phyloP scores from a whole-genome alignment of 148 eudicot species.

The Hydrangea macrophylla region DNA sequence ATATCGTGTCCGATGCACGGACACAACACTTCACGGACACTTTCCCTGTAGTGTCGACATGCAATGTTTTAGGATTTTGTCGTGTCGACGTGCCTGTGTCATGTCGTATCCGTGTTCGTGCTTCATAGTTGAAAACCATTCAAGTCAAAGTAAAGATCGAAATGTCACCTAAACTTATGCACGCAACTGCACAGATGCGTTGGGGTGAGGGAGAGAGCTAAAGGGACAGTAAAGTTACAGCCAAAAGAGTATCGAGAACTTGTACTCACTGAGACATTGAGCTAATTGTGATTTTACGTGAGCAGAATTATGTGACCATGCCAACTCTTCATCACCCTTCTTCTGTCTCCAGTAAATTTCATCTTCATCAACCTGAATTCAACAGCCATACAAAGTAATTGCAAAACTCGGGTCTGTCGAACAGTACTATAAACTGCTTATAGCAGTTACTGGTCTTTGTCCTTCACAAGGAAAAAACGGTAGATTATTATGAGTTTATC shows the following conservation, averaged over 20 bases:
- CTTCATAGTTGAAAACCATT: no score
- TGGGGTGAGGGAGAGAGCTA: neutral
- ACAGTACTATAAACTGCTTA: neutral
- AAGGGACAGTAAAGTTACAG: neutral
- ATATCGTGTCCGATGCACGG: no score
- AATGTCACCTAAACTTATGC: neutral
- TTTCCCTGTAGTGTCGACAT: no score
- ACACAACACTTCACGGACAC: no score
- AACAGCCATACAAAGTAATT: slow-evolving; percentile 8
- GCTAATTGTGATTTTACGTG: slow-evolving; percentile 47
- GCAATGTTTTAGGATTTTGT: no score
- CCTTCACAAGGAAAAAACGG: neutral
- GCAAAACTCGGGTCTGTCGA: neutral
- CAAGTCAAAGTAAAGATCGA: no score
- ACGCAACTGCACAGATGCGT: neutral
- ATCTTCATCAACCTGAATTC: slow-evolving; percentile 70
- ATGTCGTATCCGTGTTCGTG: no score
- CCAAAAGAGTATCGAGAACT: slow-evolving; percentile 4
- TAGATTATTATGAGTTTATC: no score
- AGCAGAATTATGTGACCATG: slow-evolving; percentile 45
- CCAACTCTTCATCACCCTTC: slow-evolving; percentile 41
- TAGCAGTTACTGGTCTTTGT: no score
- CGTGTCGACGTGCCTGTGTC: no score
- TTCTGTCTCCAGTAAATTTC: slow-evolving; percentile 44
- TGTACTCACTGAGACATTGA: slow-evolving; percentile 73